Base-by-base conservation (phyloP, 2,329 filamentous ascomycete genomes). In the Apiospora aurea region DNA sequence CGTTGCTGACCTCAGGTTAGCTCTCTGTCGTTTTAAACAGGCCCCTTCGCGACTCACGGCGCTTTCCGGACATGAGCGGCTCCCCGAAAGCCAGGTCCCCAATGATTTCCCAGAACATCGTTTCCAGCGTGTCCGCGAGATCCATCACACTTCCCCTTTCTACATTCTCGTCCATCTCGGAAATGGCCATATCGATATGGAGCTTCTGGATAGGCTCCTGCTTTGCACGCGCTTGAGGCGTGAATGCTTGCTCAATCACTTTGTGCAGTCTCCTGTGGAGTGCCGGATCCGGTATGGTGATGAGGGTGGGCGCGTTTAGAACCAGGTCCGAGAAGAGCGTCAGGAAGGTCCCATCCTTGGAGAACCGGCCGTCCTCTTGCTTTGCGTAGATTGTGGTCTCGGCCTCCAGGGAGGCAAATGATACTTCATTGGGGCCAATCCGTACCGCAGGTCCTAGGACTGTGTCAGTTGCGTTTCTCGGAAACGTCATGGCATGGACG, bases 151-250 rank as follows among this genome's bases (percentile, higher is more conserved):
- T n/a, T 21, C 51, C 51, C 21, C 7, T 61, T 7, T 61, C n/a
- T 11, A 18, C 51, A 16, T 29, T 14, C 4, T 13, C 51, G 51
- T 61, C 51, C 29, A 61, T 61, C 4, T 21, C 11, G 51, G 51
- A 61, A n/a, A 61, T 61, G 51, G 51, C 51, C n/a, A 61, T 61
- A n/a, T 61, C 29, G 29, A 61, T 61, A 21, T 61, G 51, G 11
- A 61, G 24, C n/a, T 61, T 61, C 29, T 61, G 51, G 13, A 34
- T 61, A 29, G 51, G 51, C 51, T 61, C 51, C n/a, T 61, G 51
- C 10, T 34, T 61, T 7, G 51, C 51, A 6, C n/a, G 51, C n/a
- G 51, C 51, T 11, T 61, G 29, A 18, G 51, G n/a, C 4, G 51
- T 61, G n/a, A 61, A 61, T 11, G 24, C 51, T 61, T 61, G 24